Conservation (phyloP, 2,329 filamentous ascomycete species). For the Lachnellula arida region DNA sequence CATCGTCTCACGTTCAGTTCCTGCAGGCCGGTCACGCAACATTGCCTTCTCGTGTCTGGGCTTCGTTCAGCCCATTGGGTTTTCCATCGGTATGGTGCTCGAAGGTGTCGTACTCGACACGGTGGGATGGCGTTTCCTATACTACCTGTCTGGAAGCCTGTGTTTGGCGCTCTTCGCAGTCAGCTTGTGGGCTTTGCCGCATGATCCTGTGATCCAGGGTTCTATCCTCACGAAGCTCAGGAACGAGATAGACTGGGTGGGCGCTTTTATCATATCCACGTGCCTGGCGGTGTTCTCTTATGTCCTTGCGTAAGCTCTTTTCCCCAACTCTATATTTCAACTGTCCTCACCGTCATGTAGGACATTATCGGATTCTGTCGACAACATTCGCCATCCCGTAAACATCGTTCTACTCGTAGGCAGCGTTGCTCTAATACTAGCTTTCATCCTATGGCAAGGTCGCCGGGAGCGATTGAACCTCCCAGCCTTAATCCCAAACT, state of each 20-base stretch:
- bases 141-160: conserved; percentile 38
- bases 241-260: conserved; percentile 50
- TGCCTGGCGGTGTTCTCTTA: conserved; percentile 48
- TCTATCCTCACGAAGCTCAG: conserved; percentile 28
- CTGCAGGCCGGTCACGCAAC: conserved; percentile 35
- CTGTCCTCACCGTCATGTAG: not conserved
- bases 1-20: conserved; percentile 43
- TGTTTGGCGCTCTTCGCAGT: conserved; percentile 34
- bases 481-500: conserved; percentile 58
- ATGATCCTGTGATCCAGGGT: conserved; percentile 25
- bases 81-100: conserved; percentile 46
- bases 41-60: conserved; percentile 42
- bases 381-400: conserved; percentile 38
- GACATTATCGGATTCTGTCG: conserved; percentile 36
- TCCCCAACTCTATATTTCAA: not conserved
- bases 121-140: conserved; percentile 45
- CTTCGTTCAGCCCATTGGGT: conserved; percentile 44
- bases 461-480: conserved; percentile 40
- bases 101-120: conserved; percentile 45
- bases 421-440: conserved; percentile 40
- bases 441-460: conserved; percentile 29
- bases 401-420: conserved; percentile 44
- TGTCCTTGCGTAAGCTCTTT: conserved; percentile 44
- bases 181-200: conserved; percentile 36
- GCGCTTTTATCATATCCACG: conserved; percentile 42